These are phyloP conservation scores for Plenodomus biglobosus DNA, from an alignment of 2,329 filamentous ascomycete genomes.

Conservation along the genomic window DNA sequence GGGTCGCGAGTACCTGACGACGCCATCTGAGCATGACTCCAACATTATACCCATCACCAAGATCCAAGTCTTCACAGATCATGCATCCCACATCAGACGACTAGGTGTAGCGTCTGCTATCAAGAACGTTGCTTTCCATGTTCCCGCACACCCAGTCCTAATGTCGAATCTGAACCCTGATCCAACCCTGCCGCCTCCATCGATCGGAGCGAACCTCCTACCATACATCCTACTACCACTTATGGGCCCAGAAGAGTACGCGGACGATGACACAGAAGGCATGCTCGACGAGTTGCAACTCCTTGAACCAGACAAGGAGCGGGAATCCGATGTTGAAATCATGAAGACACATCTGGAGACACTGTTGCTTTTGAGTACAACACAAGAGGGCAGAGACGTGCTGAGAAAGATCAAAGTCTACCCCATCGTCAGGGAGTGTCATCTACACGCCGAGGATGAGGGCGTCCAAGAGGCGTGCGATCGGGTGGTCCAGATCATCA, in stretches of 20 bases:
- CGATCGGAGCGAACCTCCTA: constrained; percentile 75
- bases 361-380: constrained; percentile 78
- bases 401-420: constrained; percentile 82
- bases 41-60: constrained; percentile 85
- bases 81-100: constrained; percentile 77
- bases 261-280: constrained; percentile 78
- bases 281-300: constrained; percentile 93
- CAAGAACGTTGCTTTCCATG: constrained; percentile 89
- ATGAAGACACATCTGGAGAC: constrained; percentile 89
- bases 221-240: constrained; percentile 89
- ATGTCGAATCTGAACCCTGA: constrained; percentile 51
- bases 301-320: constrained; percentile 82
- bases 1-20: constrained; percentile 73
- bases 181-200: constrained; percentile 45
- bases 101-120: constrained; percentile 96
- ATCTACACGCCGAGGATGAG: constrained; percentile 75
- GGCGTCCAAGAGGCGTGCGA: constrained; percentile 83
- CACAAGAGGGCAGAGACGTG: constrained; percentile 70
- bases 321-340: constrained; percentile 75
- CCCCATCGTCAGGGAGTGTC: constrained; percentile 83
- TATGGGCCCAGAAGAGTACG: constrained; percentile 83
- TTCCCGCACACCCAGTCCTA: constrained; percentile 70
- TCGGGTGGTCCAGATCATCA: constrained; percentile 83
- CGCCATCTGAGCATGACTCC: constrained; percentile 72
- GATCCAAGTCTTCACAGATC: constrained; percentile 91